A percentile compares a stretch with the other conserved stretches of the same genome.
phyloP scores from a whole-genome alignment of 2,329 filamentous ascomycete species.

The Alternaria brassicae region DNA sequence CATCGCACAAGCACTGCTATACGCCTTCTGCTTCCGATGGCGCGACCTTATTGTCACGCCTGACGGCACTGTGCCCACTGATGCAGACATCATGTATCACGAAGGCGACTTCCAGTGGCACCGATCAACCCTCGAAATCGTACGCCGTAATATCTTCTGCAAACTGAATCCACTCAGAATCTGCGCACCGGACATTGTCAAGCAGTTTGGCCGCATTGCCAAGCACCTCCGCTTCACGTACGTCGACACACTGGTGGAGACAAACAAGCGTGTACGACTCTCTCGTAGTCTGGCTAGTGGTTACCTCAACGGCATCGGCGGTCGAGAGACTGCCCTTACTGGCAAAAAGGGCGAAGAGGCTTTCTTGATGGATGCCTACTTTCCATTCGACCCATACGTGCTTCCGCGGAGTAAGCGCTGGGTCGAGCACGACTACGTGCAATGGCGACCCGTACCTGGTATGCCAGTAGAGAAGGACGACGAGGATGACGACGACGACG shows the following conservation, averaged over 20 bases:
- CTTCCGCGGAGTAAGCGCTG: slow-evolving; percentile 85
- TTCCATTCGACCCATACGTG: slow-evolving; percentile 96
- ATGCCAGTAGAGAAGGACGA: slow-evolving; percentile 55
- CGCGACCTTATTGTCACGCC: slow-evolving; percentile 76
- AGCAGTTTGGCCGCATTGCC: slow-evolving; percentile 88
- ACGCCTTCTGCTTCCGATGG: slow-evolving; percentile 99
- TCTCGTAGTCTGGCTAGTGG: slow-evolving; percentile 70
- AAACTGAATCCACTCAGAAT: slow-evolving; percentile 95
- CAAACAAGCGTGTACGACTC: slow-evolving; percentile 87
- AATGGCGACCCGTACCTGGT: slow-evolving; percentile 49
- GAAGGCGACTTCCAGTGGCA: slow-evolving; percentile 80
- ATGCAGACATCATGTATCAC: slow-evolving; percentile 66
- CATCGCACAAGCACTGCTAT: slow-evolving; percentile 85
- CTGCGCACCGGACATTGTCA: slow-evolving; percentile 87
- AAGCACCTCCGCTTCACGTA: slow-evolving; percentile 88
- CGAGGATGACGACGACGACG: slow-evolving; percentile 49
- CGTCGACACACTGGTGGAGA: slow-evolving; percentile 84
- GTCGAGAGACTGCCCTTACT: slow-evolving; percentile 62
- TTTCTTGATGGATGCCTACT: slow-evolving; percentile 90
- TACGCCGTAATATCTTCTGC: slow-evolving; percentile 81
- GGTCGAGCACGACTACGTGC: slow-evolving; percentile 68
- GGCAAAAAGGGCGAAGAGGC: slow-evolving; percentile 73
- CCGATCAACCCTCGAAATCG: slow-evolving; percentile 72
- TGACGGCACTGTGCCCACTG: slow-evolving; percentile 51
- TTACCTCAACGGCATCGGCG: slow-evolving; percentile 52